phyloP scores from a whole-genome alignment of 805 yeast species.

The Lipomyces anomalus region DNA sequence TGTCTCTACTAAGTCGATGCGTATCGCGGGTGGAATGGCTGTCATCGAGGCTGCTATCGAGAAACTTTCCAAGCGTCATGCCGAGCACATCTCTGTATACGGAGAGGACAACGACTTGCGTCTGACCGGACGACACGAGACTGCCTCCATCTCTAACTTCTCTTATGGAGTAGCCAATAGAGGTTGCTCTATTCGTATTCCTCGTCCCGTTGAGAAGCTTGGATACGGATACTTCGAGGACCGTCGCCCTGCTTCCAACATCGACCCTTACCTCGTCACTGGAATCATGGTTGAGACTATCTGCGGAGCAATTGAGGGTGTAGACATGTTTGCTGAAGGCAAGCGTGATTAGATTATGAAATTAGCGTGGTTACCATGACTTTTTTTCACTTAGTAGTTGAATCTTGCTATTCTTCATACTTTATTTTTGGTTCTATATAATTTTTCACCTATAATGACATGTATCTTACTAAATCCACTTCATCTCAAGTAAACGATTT shows the following conservation, averaged over 20 bases:
- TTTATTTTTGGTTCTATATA: background rate
- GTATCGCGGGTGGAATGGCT: conserved; percentile 94
- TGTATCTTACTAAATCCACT: background rate
- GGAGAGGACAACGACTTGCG: conserved; percentile 94
- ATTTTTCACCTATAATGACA: background rate
- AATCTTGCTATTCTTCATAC: background rate
- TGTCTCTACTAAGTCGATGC: conserved; percentile 88
- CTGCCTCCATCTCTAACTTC: conserved; percentile 87
- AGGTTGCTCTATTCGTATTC: conserved; percentile 98
- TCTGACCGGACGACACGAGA: conserved; percentile 97
- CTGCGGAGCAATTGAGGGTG: conserved; percentile 21
- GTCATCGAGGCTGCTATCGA: conserved; percentile 86
- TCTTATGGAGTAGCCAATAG: conserved; percentile 99
- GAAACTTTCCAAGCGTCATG: conserved; percentile 92
- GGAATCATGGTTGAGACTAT: conserved; percentile 98
- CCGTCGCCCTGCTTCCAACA: conserved; percentile 99
- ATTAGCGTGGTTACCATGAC: too few relatives aligned
- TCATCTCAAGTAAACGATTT: background rate
- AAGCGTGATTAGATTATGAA: conserved; percentile 23
- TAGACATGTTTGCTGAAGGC: conserved; percentile 24
- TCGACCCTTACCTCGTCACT: conserved; percentile 97
- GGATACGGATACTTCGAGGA: conserved; percentile 99
- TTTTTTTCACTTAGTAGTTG: too few relatives aligned
- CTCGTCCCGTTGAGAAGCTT: conserved; percentile 97
- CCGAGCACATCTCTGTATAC: conserved; percentile 89